Base-by-base conservation (phyloP, 441 rosid species). In the Erysimum cheiri region DNA sequence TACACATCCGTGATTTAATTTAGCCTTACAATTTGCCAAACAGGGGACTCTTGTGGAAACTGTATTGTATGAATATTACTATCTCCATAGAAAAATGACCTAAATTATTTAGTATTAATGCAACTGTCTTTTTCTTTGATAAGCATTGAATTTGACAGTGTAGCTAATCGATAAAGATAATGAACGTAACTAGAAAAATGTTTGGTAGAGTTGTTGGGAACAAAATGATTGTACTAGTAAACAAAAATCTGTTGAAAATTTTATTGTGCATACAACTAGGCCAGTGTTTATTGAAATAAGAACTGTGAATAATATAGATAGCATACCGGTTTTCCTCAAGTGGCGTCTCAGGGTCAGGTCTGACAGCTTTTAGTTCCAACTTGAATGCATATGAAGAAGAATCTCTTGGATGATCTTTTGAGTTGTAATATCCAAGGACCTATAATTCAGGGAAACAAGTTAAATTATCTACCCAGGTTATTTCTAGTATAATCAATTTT, bases 321-420 rank as follows among this genome's bases (percentile, higher is more conserved):
- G 61, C 68, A 70, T 80, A 93, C 99, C 99, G 78, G 75, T 93
- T 90, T 82, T 96, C 99, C 83, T 96, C 98, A 4, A 96, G 97
- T 67, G 99, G 98, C 33, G 80, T 89, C 67, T 66, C 76, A 71
- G 97, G 95, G 77, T 93, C 88, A 37, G 98, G 99, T 77, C 95
- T 88, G 65, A 93, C 96, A 81, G 94, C 90, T 80, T 91, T 96
- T 78, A 96, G 70, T 71, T 82, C 90, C 80, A 93, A 72, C 86
- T 82, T 90, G 75, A 93, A 78, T 66, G 96, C 96, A 73, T 93
- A 84, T 22, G 98, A 88, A 74, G 89, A 82, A 48, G 95, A 88
- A 68, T 86, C 92, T 80, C 98, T 87, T 26, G 99, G 98, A 78
- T 78, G 95, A 85, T 85, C 95, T 83, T 87, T 93, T 44, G 99